phyloP scores from a whole-genome alignment of 169 alveolate genomes.

The Plasmodium knowlesi region DNA sequence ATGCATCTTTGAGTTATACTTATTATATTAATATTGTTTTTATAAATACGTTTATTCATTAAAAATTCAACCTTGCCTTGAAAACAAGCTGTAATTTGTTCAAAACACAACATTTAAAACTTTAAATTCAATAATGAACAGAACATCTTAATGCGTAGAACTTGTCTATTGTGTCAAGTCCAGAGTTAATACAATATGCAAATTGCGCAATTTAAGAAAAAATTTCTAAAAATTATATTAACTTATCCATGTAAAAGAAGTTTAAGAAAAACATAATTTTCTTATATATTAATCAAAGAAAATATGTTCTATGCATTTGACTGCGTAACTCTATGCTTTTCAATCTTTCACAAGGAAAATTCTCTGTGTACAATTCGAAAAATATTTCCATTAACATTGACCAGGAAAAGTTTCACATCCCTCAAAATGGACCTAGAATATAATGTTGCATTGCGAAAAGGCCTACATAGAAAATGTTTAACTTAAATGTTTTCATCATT shows the following conservation, averaged over 20 bases:
- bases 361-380: background rate
- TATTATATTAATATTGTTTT: background rate
- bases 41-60: background rate
- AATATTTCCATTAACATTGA: background rate
- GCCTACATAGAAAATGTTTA: background rate
- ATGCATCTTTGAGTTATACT: background rate
- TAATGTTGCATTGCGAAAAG: background rate
- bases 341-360: background rate
- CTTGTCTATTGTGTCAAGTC: background rate
- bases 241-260: background rate
- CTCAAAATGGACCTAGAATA: background rate
- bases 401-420: background rate
- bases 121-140: background rate
- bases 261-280: background rate
- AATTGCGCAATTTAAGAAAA: slow-evolving; percentile 15
- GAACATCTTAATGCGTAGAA: background rate
- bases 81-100: background rate
- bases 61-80: background rate
- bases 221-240: background rate
- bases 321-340: background rate
- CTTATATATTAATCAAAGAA: background rate
- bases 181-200: background rate
- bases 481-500: background rate
- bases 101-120: background rate
- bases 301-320: background rate